Evolutionary conservation across 2,329 filamentous ascomycete genomes (phyloP).

Genomic region (Arachnomyces sp.): DNA sequence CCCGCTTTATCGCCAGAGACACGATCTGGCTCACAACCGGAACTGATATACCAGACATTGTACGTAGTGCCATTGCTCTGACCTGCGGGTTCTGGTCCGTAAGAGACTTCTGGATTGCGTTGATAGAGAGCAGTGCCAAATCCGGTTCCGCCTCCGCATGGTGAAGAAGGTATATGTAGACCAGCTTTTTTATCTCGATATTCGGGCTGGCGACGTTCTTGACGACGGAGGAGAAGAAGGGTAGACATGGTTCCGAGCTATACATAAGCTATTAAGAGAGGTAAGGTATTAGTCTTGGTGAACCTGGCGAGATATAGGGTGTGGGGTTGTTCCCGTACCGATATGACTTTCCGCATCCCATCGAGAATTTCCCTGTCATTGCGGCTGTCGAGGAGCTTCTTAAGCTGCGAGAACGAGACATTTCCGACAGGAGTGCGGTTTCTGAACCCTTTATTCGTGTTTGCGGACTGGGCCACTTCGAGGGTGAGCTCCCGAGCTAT

Average conservation of each 20-base stretch:
- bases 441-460: slow-evolving; percentile 44
- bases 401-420: slow-evolving; percentile 73
- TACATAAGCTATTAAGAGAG: slow-evolving; percentile 72
- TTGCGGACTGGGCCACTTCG: slow-evolving; percentile 86
- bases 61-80: slow-evolving; percentile 82
- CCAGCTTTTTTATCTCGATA: slow-evolving; percentile 92
- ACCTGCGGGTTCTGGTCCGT: slow-evolving; percentile 87
- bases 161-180: slow-evolving; percentile 95
- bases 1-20: slow-evolving; percentile 88
- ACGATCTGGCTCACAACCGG: slow-evolving; percentile 98
- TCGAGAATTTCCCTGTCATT: slow-evolving; percentile 90
- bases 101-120: slow-evolving; percentile 96
- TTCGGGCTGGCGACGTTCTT: slow-evolving; percentile 95
- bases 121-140: slow-evolving; percentile 90
- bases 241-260: slow-evolving; percentile 73
- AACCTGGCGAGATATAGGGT: slow-evolving; percentile 9
- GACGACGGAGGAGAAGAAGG: slow-evolving; percentile 95
- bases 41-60: slow-evolving; percentile 96
- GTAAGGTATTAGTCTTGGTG: too few relatives aligned
- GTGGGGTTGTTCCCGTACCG: slow-evolving; percentile 46
- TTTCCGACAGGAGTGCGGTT: slow-evolving; percentile 54
- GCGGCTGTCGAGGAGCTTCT: slow-evolving; percentile 88
- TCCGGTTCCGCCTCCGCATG: slow-evolving; percentile 96
- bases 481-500: slow-evolving; percentile 92
- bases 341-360: slow-evolving; percentile 77